Evolutionary conservation across 768 basidiomycete genomes (phyloP), one percentile per base, ranked within the genome.

Genomic region (Rhodosporidiobolus odoratus): DNA sequence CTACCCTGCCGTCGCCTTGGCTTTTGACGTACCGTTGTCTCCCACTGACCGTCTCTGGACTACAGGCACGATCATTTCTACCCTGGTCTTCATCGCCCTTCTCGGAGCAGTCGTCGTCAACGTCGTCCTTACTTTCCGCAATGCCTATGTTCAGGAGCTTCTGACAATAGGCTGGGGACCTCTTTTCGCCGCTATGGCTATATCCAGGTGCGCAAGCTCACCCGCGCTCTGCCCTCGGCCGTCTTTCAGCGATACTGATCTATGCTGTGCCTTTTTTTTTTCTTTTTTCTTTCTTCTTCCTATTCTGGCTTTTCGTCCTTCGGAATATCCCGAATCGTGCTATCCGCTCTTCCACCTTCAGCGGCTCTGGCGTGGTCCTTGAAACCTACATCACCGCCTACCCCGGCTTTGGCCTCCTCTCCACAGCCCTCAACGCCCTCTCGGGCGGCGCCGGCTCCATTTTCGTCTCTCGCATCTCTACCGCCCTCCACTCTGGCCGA

Each of bases 391-490:
- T 95, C 10, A 88, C 87, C 73, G 83, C 86, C 43, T 98, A 92
- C 75, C 85, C 88, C 66, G 94, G 91, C 3, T 98, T 90, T 77
- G 92, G 90, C 0, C 80, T 97, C 1, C 83, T 99, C 21, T 89
- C 90, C 1, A 85, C 94, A 19, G 90, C 92, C 4, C 89, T 96
- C 70, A 90, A 90, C 40, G 92, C 92, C 59, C 80, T 99, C 21
- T 90, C 92, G 0, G 95, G 94, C 17, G 87, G 88, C 50, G 88
- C 93, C 5, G 94, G 94, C 5, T 88, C 91, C 21, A 92, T 98
- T 75, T 87, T 91, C 72, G 88, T 93, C 45, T 96, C 94, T 3
- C 85, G 96, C 13, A 82, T 96, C 8, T 95, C 93, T 2, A 98
- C 96, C 0, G 83, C 88, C 0, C 82, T 97, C 30, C 96, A 99